Percentiles rank a stretch among this genome's conserved stretches.
Evolutionary conservation across 192 early-diverging fungal genomes (phyloP).

Genomic region (Gamsiella multidivaricata): DNA sequence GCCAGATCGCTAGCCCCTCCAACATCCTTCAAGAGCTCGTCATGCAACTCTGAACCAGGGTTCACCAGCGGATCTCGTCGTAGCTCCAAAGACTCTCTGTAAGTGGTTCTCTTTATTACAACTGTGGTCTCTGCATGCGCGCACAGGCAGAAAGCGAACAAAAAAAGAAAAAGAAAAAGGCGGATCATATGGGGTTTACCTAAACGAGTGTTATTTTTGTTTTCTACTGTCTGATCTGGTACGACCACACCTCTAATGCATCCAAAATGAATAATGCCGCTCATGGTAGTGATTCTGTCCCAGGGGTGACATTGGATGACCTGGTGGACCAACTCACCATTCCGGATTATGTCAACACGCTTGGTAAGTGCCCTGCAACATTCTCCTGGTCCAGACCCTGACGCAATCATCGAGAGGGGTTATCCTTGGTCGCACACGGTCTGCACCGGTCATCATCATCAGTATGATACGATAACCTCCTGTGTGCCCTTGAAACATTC

Average conservation of each 20-base stretch:
- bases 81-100: constrained; percentile 51
- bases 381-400: background rate
- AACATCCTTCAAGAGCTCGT: constrained; percentile 7
- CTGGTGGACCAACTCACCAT: constrained; percentile 44
- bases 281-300: constrained; percentile 25
- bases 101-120: constrained; percentile 9
- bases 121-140: background rate
- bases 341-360: constrained; percentile 33
- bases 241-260: background rate
- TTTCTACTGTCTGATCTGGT: background rate
- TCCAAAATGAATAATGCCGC: background rate
- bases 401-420: no score
- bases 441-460: background rate
- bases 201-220: background rate
- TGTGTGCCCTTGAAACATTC: no score
- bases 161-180: background rate
- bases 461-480: no score
- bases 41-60: constrained; percentile 24
- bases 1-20: constrained; percentile 1
- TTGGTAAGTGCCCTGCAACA: constrained; percentile 30
- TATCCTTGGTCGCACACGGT: no score
- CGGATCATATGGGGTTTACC: background rate
- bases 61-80: constrained; percentile 22
- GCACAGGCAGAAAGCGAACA: background rate
- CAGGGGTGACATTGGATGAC: constrained; percentile 42